Conservation (phyloP, 2,329 filamentous ascomycete genomes). For the Fusarium heterosporum region DNA sequence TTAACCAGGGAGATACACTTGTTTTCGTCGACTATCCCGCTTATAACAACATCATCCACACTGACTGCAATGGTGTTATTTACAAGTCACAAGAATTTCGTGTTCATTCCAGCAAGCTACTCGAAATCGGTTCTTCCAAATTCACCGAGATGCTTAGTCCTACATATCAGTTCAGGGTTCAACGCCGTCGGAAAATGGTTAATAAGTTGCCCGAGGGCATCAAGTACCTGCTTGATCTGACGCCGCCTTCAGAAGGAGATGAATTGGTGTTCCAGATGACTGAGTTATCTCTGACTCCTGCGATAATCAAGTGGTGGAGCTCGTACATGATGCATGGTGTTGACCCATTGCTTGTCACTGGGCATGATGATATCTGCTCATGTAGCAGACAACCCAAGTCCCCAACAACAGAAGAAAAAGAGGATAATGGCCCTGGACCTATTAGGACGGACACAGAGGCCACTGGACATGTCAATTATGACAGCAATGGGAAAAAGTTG, state of each 20-base stretch:
- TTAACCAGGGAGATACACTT: conserved; percentile 57
- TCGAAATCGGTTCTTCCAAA: conserved; percentile 59
- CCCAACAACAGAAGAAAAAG: not conserved
- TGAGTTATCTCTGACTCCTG: conserved; percentile 67
- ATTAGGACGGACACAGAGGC: not conserved
- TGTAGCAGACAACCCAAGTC: conserved; percentile 40
- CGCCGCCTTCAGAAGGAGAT: conserved; percentile 70
- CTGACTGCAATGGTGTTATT: conserved; percentile 53
- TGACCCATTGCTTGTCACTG: conserved; percentile 50
- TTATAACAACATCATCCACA: conserved; percentile 30
- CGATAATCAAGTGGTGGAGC: conserved; percentile 67
- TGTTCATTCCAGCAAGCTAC: conserved; percentile 61
- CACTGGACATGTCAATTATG: not conserved
- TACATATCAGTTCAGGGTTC: conserved; percentile 55
- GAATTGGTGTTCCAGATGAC: conserved; percentile 70
- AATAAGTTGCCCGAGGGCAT: conserved; percentile 57
- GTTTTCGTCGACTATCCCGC: conserved; percentile 57
- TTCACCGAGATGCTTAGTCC: conserved; percentile 61
- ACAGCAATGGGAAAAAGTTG: not conserved
- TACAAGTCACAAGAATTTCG: conserved; percentile 55
- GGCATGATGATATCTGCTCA: conserved; percentile 57
- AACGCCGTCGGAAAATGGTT: conserved; percentile 53
- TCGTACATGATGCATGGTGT: conserved; percentile 51
- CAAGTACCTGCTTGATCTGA: conserved; percentile 72
- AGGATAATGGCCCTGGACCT: not conserved